Percentiles rank a stretch among this genome's conserved stretches.
phyloP scores from a whole-genome alignment of 2,329 filamentous ascomycete genomes.

The Dactylonectria estremocensis region DNA sequence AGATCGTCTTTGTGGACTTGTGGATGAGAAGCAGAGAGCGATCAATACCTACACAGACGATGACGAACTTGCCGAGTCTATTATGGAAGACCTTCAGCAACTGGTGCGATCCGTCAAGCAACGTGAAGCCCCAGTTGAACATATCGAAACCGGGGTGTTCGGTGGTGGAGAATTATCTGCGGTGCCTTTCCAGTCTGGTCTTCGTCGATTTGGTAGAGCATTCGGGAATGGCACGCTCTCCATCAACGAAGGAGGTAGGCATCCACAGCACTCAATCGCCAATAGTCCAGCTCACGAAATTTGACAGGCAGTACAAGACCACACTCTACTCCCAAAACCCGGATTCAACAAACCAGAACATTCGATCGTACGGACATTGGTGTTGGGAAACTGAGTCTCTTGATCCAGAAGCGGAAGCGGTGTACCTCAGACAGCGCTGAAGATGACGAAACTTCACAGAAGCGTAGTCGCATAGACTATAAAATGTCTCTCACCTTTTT shows the following conservation, averaged over 20 bases:
- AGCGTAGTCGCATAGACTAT: constrained; percentile 7
- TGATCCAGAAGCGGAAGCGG: constrained; percentile 20
- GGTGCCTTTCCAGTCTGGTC: not conserved
- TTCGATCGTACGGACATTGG: not conserved
- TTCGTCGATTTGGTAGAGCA: constrained; percentile 10
- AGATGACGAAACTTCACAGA: not conserved
- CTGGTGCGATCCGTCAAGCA: not conserved
- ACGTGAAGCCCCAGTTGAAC: not conserved
- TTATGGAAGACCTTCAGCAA: not conserved
- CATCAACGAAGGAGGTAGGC: not conserved
- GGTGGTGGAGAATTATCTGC: not conserved
- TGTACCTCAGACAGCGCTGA: not conserved
- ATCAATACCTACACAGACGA: constrained; percentile 22
- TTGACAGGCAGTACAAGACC: not conserved
- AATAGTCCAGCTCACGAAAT: not conserved
- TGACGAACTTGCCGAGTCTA: not conserved
- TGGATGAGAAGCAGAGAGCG: not conserved
- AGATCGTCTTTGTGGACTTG: constrained; percentile 9
- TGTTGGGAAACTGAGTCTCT: constrained; percentile 3
- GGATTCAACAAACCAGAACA: constrained; percentile 4
- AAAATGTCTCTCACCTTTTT: constrained; percentile 16
- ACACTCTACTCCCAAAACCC: not conserved
- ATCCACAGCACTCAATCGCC: not conserved
- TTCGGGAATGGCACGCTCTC: not conserved
- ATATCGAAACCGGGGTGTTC: not conserved